Conservation (phyloP, 345 rosid species). For the Cochlearia excelsa region DNA sequence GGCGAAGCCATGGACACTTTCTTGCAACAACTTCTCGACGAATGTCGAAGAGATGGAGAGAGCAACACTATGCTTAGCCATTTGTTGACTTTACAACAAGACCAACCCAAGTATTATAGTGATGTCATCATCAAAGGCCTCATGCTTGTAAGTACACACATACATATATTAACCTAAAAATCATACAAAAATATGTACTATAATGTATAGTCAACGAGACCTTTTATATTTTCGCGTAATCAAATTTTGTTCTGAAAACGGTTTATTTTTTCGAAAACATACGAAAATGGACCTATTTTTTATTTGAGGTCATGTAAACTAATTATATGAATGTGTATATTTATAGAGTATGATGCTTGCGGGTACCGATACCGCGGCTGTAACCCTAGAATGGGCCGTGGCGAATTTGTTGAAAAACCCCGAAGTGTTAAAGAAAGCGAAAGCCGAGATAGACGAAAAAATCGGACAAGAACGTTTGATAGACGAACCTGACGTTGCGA, state of each 20-base stretch:
- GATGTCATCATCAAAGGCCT: conserved; percentile 55
- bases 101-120: conserved; percentile 44
- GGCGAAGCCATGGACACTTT: conserved; percentile 33
- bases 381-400: conserved; percentile 64
- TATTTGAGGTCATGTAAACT: not conserved
- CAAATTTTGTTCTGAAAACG: no score
- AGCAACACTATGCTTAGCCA: conserved; percentile 46
- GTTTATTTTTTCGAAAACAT: not conserved
- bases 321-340: conserved; percentile 2
- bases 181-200: not conserved
- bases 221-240: no score
- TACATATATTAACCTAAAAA: not conserved
- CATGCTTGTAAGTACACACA: conserved; percentile 33
- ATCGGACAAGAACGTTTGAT: conserved; percentile 40
- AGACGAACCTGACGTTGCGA: conserved; percentile 36
- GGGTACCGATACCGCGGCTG: conserved; percentile 48
- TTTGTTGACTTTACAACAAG: conserved; percentile 38
- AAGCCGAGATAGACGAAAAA: conserved; percentile 36
- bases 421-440: conserved; percentile 32
- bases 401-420: conserved; percentile 42
- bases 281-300: not conserved
- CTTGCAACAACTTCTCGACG: conserved; percentile 43
- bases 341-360: conserved; percentile 42
- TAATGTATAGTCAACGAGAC: no score
- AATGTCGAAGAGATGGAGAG: conserved; percentile 31